phyloP scores from a whole-genome alignment of 1,284 basidiomycete genomes.

The Ganoderma sinense region DNA sequence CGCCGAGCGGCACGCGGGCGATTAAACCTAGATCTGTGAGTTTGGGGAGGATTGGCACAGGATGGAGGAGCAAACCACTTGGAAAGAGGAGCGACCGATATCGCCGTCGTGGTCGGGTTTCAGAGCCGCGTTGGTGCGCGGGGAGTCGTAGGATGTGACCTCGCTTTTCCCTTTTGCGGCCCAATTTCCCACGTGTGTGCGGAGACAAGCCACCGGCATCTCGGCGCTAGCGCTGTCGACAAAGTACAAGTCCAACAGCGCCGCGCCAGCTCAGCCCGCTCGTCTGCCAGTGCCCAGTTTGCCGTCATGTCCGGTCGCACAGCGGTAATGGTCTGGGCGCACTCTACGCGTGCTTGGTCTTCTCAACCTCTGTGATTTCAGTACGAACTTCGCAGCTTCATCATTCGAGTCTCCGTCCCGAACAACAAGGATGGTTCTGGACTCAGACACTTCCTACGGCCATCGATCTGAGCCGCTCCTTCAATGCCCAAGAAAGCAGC shows the following conservation, averaged over 20 bases:
- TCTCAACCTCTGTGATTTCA: background rate
- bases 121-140: background rate
- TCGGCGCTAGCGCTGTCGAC: background rate
- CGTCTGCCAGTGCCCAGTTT: background rate
- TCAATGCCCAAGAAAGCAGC: background rate
- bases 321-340: background rate
- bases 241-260: background rate
- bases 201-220: background rate
- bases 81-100: slow-evolving; percentile 1
- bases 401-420: background rate
- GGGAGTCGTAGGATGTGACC: slow-evolving; percentile 6
- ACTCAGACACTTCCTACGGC: background rate
- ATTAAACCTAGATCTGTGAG: slow-evolving; percentile 3
- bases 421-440: background rate
- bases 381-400: background rate
- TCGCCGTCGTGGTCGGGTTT: background rate
- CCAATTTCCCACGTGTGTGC: background rate
- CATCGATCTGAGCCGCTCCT: background rate
- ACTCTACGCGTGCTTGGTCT: background rate
- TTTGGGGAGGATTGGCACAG: background rate
- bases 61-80: background rate
- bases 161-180: background rate
- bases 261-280: background rate
- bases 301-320: background rate
- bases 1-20: background rate